phyloP scores from a whole-genome alignment of 2,329 filamentous ascomycete genomes.

The Paracoccidioides brasiliensis region DNA sequence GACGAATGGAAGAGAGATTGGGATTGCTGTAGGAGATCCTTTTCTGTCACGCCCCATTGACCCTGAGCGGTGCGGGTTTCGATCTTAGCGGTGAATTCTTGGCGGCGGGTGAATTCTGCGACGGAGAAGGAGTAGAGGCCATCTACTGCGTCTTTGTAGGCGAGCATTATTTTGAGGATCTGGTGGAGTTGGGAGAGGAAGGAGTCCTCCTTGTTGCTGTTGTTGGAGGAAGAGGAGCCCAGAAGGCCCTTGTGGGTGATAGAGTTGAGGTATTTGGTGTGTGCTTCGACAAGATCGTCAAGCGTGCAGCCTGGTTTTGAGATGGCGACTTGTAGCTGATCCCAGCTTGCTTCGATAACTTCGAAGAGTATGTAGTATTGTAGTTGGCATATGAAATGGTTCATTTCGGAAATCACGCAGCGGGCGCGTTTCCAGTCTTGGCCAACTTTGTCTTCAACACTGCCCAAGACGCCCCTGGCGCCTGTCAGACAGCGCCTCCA shows the following conservation, averaged over 20 bases:
- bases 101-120: slow-evolving; percentile 82
- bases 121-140: slow-evolving; percentile 90
- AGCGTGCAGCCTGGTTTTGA: slow-evolving; percentile 77
- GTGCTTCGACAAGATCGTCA: slow-evolving; percentile 86
- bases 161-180: slow-evolving; percentile 83
- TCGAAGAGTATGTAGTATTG: slow-evolving; percentile 99
- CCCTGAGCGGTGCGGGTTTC: slow-evolving; percentile 53
- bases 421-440: slow-evolving; percentile 82
- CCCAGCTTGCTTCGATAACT: slow-evolving; percentile 94
- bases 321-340: slow-evolving; percentile 70
- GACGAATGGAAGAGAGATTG: not conserved
- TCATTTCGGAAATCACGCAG: slow-evolving; percentile 89
- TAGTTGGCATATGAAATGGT: slow-evolving; percentile 91
- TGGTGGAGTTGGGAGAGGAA: slow-evolving; percentile 89
- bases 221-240: slow-evolving; percentile 44
- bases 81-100: slow-evolving; percentile 65
- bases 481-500: slow-evolving; percentile 97
- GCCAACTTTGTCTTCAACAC: slow-evolving; percentile 56
- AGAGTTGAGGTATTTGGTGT: slow-evolving; percentile 77
- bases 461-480: slow-evolving; percentile 75
- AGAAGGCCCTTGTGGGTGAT: slow-evolving; percentile 95
- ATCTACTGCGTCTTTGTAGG: slow-evolving; percentile 86
- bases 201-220: slow-evolving; percentile 51
- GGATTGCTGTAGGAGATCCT: slow-evolving; percentile 27
- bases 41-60: slow-evolving; percentile 50